Base-by-base conservation (phyloP, 805 yeast species). In the Candida silvatica region DNA sequence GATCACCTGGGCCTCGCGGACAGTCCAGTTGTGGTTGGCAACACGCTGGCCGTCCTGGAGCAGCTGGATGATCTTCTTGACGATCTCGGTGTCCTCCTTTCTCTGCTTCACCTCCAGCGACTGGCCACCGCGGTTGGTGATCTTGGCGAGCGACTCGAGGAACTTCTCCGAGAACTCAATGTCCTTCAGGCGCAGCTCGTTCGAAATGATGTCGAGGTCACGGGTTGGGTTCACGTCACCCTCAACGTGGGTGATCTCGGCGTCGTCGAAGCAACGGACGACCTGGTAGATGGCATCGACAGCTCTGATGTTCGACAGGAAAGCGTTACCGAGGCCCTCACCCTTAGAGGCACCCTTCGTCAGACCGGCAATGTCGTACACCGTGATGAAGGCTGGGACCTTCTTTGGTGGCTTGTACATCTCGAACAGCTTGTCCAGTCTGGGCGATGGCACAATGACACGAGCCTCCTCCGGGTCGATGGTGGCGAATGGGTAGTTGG, bases 231-330 rank as follows among this genome's bases (percentile, higher is more conserved):
- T 78, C 43, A 92, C 98, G 52, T 88, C 96, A 58, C 92, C 92
- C 66, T 87, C 95, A 52, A 92, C 83, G 65, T 92, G 98, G 50
- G 88, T 87, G 52, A 92, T 92, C 58, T 92, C 98, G 26, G 96
- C 94, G 62, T 92, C 98, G 56, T 87, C 95, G 54, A 92, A 92
- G 64, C 95, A 84, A 65, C 98, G 80, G 34, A 92, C 97, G 45
- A 92, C 95, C 67, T 92, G 97, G 67, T 83, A 92, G 46, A 92
- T 80, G 43, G 97, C 95, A 72, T 92, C 98, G 38, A 92, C 98
- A 32, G 95, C 92, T 64, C 97, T 77, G 52, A 92, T 92, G 61
- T 92, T 88, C 48, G 95, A 80, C 66, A 92, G 76, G 74, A 92
- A 92, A 44, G 95, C 94, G 62, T 92, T 92, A 56, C 98, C 98